Evolutionary conservation across 805 yeast species (phyloP), one percentile per base, ranked within the genome.

Genomic region (Priceomyces carsonii): DNA sequence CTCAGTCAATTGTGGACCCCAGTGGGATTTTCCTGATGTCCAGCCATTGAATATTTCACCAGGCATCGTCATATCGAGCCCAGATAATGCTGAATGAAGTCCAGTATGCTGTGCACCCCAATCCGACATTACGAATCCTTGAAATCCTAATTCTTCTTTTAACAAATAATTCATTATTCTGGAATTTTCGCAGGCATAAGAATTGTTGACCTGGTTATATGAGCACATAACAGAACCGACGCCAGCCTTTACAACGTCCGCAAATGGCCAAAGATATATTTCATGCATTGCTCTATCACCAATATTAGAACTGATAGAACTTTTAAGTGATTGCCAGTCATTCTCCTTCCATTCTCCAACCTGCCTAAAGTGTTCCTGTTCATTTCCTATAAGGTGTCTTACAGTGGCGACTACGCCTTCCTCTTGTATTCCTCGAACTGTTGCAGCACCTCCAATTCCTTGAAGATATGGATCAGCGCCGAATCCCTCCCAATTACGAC

Each of bases 21-120:
- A 76, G 33, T 62, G 68, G 0, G 82, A 71, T 44, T 71, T 69
- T 10, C 33, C 25, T 4, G 33, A 12, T 8, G 21, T 16, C 33
- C 33, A 29, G 29, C 66, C 75, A 38, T 76, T 77, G 43, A 70
- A 73, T 1, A 66, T 55, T 36, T 74, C 78, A 2, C 80, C 79
- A 1, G 85, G 85, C 84, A 80, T 78, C 8, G 75, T 63, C 82
- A 80, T 77, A 54, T 80, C 85, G 22, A 77, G 55, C 2, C 86
- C 86, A 2, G 82, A 69, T 16, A 76, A 55, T 1, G 75, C 79
- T 1, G 80, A 68, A 33, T 68, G 64, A 4, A 78, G 77, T 5
- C 85, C 84, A 6, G 73, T 51, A 44, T 73, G 80, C 40, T 73
- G 80, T 4, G 81, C 84, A n/a, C 76, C 78, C 82, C 84, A 78